phyloP scores from a whole-genome alignment of 2,329 filamentous ascomycete species.

The Verticillium albo-atrum region DNA sequence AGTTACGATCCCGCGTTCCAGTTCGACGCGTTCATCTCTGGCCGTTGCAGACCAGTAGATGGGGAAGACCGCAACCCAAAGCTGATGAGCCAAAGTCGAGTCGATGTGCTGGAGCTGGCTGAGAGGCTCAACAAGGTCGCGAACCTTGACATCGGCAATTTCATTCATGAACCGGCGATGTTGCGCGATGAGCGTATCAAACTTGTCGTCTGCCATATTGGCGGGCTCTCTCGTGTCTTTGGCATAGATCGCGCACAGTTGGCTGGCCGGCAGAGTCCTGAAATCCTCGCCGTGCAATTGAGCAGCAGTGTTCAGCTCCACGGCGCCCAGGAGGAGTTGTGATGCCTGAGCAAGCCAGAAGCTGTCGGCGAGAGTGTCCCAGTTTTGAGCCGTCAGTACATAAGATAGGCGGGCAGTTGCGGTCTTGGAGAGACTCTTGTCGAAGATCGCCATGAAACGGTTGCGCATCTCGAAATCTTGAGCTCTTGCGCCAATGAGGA shows the following conservation, averaged over 20 bases:
- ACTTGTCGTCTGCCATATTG: slow-evolving; percentile 74
- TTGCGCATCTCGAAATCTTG: slow-evolving; percentile 96
- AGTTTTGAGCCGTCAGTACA: slow-evolving; percentile 88
- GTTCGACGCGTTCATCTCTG: slow-evolving; percentile 82
- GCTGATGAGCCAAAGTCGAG: slow-evolving; percentile 71
- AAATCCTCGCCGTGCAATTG: slow-evolving; percentile 84
- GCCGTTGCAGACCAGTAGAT: slow-evolving; percentile 88
- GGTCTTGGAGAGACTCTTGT: slow-evolving; percentile 88
- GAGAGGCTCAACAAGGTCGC: slow-evolving; percentile 85
- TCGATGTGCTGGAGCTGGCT: slow-evolving; percentile 91
- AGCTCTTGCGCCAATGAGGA: slow-evolving; percentile 89
- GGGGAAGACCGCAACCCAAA: slow-evolving; percentile 90
- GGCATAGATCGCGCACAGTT: slow-evolving; percentile 67
- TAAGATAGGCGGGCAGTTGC: slow-evolving; percentile 86
- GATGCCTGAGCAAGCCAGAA: slow-evolving; percentile 97
- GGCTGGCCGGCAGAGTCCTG: slow-evolving; percentile 67
- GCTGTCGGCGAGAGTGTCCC: slow-evolving; percentile 90
- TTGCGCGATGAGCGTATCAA: slow-evolving; percentile 71
- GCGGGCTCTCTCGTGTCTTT: slow-evolving; percentile 62
- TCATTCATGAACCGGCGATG: slow-evolving; percentile 83
- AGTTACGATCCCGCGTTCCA: slow-evolving; percentile 87
- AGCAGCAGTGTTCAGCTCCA: slow-evolving; percentile 77
- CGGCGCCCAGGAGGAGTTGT: slow-evolving; percentile 83
- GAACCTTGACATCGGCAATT: slow-evolving; percentile 78
- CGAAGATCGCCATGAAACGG: slow-evolving; percentile 93